Percentiles rank a stretch among this genome's conserved stretches.
Conservation (phyloP, 2,329 filamentous ascomycete species). For the Penicillium oxalicum region DNA sequence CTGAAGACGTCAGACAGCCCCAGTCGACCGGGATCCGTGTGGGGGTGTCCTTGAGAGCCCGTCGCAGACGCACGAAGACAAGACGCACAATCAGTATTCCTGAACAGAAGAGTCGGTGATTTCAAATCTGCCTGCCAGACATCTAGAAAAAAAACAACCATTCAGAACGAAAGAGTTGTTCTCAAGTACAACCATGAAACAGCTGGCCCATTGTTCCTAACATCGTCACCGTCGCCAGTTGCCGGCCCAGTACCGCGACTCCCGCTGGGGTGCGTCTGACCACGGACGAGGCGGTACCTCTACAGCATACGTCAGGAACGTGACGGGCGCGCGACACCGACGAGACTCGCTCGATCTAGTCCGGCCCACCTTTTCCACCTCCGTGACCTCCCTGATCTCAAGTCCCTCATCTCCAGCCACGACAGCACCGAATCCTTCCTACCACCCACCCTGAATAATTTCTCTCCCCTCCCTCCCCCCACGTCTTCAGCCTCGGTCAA, state of each 20-base stretch:
- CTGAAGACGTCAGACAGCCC: constrained; percentile 20
- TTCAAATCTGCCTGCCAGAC: neutral
- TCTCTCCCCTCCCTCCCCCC: constrained; percentile 1
- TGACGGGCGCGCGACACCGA: constrained; percentile 10
- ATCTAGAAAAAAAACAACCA: no score
- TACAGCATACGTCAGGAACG: constrained; percentile 18
- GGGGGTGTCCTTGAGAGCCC: constrained; percentile 5
- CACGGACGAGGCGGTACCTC: no score
- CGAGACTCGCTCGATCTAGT: no score
- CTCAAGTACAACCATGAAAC: no score
- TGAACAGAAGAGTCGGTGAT: neutral
- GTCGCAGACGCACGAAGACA: neutral
- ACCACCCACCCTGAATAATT: constrained; percentile 7
- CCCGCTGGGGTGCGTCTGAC: no score
- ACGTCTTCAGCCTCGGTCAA: constrained; percentile 4
- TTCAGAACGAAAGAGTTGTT: no score
- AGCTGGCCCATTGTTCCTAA: no score
- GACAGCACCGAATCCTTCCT: neutral
- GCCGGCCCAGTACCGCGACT: no score
- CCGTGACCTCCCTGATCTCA: constrained; percentile 13
- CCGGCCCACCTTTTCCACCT: constrained; percentile 12
- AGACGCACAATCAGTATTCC: neutral
- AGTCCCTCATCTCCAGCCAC: constrained; percentile 7
- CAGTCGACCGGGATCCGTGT: constrained; percentile 15
- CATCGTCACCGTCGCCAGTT: no score